Conservation (phyloP, 1,284 basidiomycete species). For the Inonotus obliquus region DNA sequence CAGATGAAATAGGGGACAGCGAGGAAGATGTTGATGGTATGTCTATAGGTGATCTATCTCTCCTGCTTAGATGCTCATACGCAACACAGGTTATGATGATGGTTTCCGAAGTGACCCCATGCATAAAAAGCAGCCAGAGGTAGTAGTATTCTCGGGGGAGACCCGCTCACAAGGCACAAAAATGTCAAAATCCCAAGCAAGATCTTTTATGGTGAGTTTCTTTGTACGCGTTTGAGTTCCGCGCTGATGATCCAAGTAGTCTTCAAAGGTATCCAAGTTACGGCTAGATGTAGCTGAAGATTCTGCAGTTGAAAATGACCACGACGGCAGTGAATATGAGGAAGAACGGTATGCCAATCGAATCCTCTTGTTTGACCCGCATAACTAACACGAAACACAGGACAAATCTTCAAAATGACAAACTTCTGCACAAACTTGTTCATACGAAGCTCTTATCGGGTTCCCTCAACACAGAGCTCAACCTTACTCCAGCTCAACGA, state of each 20-base stretch:
- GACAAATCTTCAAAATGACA: conserved; percentile 70
- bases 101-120: conserved; percentile 34
- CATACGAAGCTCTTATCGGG: conserved; percentile 75
- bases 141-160: conserved; percentile 56
- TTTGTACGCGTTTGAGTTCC: not conserved
- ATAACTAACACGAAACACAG: conserved; percentile 33
- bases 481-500: conserved; percentile 58
- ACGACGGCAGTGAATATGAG: conserved; percentile 35
- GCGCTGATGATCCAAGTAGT: conserved; percentile 38
- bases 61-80: not conserved
- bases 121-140: conserved; percentile 29
- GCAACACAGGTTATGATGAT: conserved; percentile 31
- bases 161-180: conserved; percentile 21
- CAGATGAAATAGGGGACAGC: conserved; percentile 6
- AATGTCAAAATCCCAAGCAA: conserved; percentile 43
- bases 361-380: not conserved
- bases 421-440: conserved; percentile 65
- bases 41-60: not conserved
- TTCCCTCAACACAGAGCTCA: conserved; percentile 55
- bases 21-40: conserved; percentile 21
- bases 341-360: conserved; percentile 39
- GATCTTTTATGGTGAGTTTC: conserved; percentile 64
- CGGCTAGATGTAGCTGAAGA: conserved; percentile 25
- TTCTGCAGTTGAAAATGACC: conserved; percentile 23
- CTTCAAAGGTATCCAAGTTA: conserved; percentile 67